Conservation (phyloP, 192 early-diverging fungal genomes). For the Coemansia sp. region DNA sequence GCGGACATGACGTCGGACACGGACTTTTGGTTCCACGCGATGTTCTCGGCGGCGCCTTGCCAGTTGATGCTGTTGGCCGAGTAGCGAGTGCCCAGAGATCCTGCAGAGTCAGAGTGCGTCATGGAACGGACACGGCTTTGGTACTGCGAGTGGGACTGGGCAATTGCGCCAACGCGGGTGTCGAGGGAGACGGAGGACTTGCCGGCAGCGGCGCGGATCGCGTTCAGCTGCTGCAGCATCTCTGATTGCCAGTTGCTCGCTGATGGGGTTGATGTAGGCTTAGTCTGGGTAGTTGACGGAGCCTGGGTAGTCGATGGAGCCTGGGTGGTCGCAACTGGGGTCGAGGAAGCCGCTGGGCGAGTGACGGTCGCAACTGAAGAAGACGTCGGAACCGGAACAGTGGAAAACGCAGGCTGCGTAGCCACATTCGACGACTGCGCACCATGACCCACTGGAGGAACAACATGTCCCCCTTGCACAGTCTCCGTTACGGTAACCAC, state of each 20-base stretch:
- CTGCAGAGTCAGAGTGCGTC: constrained; percentile 51
- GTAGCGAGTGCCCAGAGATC: constrained; percentile 42
- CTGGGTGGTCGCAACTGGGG: background rate
- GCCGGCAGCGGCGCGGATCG: constrained; percentile 31
- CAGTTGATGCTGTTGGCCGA: constrained; percentile 22
- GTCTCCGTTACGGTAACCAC: constrained; percentile 31
- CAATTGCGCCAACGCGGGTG: constrained; percentile 13
- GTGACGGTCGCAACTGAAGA: background rate
- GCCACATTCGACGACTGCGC: background rate
- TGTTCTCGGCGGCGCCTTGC: constrained; percentile 52
- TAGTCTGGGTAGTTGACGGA: background rate
- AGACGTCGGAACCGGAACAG: no score
- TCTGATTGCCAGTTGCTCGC: constrained; percentile 21
- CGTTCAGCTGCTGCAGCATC: constrained; percentile 45
- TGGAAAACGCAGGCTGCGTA: background rate
- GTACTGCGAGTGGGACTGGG: constrained; percentile 53
- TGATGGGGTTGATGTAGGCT: background rate
- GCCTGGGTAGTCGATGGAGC: background rate
- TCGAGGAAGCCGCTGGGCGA: background rate
- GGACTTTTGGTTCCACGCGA: constrained; percentile 46
- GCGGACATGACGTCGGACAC: constrained; percentile 39
- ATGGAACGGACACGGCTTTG: constrained; percentile 43
- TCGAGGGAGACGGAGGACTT: constrained; percentile 20
- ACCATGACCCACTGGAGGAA: background rate
- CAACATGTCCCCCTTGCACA: constrained; percentile 4